Base-by-base conservation (phyloP, 768 basidiomycete species). In the Tephrocybe sp. region DNA sequence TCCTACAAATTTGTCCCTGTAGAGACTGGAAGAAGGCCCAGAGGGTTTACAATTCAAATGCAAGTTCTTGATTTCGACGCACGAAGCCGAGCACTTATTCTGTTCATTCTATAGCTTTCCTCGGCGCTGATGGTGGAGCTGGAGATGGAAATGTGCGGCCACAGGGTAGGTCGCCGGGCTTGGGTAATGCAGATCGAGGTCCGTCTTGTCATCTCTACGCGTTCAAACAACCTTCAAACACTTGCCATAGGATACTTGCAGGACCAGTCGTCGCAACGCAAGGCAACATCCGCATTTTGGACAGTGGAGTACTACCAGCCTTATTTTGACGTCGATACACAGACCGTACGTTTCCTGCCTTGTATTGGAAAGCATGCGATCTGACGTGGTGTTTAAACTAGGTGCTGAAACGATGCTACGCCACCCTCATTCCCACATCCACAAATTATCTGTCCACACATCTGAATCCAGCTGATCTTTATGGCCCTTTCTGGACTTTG, bases 401-500 rank as follows among this genome's bases (percentile, higher is more conserved):
- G 84, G 87, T 89, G 13, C 67, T 92, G 28, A 74, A 76, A 57
- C 81, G 91, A 52, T 92, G 89, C 60, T 86, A 87, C 64, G 78
- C 78, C 13, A 91, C 90, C 0, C 71, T 92, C 46, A 79, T 88
- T n/a, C 89, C 89, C n/a, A 77, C 77, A 24, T 78, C 84, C 25
- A 69, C 81, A 3, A 77, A 79, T 35, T 91, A 83, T 61, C 75
- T 83, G 43, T 73, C 83, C 4, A 77, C 78, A 11, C 80, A 86
- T 51, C 76, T 86, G 27, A 78, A 75, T 45, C 87, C 87, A 35
- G 76, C 84, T 34, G 89, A 91, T 64, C 79, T 91, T 32, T 88
- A 90, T 64, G 95, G 95, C 0, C 94, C 96, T 1, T 98, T 99
- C 74, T 99, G 96, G 96, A 92, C 95, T 0, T 79, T 97, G 30